Conservation (phyloP, 1,284 basidiomycete species). For the Agroathelia rolfsii region DNA sequence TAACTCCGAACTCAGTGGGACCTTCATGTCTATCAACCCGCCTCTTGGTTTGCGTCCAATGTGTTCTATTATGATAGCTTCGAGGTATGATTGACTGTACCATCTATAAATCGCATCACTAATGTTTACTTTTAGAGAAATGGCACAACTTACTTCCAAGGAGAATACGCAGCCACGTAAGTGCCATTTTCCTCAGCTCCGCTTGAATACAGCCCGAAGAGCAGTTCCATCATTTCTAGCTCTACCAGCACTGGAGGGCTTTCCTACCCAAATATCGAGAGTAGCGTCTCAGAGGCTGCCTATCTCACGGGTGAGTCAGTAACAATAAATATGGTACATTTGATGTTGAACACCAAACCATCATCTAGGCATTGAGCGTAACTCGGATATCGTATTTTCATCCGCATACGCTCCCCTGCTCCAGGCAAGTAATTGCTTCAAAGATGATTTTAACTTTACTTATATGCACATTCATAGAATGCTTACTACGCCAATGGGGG, state of each 20-base stretch:
- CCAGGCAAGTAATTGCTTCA: too few relatives aligned
- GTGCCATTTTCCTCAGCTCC: too few relatives aligned
- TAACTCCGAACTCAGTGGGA: too few relatives aligned
- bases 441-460: conserved; percentile 4
- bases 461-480: conserved; percentile 33
- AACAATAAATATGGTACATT: too few relatives aligned
- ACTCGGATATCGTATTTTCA: conserved; percentile 29
- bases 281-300: conserved; percentile 27
- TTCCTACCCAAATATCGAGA: conserved; percentile 25
- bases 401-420: conserved; percentile 49
- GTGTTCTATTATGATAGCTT: conserved; percentile 54
- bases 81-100: conserved; percentile 23
- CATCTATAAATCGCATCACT: not conserved
- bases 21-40: conserved; percentile 57
- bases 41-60: conserved; percentile 54
- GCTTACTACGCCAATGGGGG: conserved; percentile 42
- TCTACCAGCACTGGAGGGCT: conserved; percentile 26
- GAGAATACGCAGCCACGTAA: conserved; percentile 69
- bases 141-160: conserved; percentile 47
- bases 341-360: too few relatives aligned
- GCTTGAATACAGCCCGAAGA: too few relatives aligned
- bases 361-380: conserved; percentile 33
- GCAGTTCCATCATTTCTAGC: too few relatives aligned
- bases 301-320: conserved; percentile 32
- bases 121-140: conserved; percentile 31